Percentiles rank a stretch among this genome's conserved stretches.
These are phyloP conservation scores for Patellifolia procumbens DNA, from an alignment of 179 eudicot genomes.

Conservation along the genomic window DNA sequence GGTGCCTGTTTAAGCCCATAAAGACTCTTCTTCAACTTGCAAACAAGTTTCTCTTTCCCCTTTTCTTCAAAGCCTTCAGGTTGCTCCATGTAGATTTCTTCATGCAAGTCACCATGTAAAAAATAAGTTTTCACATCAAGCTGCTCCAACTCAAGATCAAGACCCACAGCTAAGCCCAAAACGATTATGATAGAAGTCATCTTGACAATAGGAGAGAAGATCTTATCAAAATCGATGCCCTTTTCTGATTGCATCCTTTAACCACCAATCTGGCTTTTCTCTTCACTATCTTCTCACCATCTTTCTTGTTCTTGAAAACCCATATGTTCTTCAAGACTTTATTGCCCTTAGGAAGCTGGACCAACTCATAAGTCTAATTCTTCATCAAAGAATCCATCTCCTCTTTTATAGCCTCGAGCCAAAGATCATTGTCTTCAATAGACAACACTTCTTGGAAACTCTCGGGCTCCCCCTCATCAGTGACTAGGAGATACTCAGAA, in stretches of 20 bases:
- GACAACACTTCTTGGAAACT: too few species aligned
- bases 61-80: background rate
- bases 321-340: background rate
- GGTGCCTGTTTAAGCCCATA: too few species aligned
- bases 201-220: background rate
- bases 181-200: background rate
- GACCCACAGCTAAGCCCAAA: background rate
- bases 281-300: background rate
- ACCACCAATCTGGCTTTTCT: background rate
- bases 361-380: constrained; percentile 1
- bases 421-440: too few species aligned
- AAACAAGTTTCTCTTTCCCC: too few species aligned
- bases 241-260: background rate
- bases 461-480: too few species aligned
- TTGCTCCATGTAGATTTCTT: background rate
- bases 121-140: background rate
- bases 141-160: constrained; percentile 6
- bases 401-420: too few species aligned
- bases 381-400: background rate
- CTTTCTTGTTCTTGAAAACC: constrained; percentile 16
- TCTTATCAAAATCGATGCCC: too few species aligned
- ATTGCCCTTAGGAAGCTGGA: background rate
- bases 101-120: too few species aligned
- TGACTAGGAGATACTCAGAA: too few species aligned
- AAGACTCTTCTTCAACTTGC: too few species aligned